A percentile compares a stretch with the other conserved stretches of the same genome.
Conservation (phyloP, 352 stramenopile genomes). For the Phytophthora megakarya region DNA sequence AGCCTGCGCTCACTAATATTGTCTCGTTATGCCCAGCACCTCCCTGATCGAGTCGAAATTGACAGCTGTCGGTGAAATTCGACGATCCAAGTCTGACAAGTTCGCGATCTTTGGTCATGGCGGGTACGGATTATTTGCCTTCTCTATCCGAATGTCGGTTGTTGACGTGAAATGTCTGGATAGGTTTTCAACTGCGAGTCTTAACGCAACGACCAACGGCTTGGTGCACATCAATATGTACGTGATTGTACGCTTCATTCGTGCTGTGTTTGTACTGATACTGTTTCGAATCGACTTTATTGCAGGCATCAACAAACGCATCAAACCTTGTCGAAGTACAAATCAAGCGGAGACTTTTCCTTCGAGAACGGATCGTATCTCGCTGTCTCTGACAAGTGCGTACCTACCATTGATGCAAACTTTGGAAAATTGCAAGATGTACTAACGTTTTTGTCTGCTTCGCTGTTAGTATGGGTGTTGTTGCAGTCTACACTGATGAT, state of each 20-base stretch:
- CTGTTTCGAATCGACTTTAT: not conserved
- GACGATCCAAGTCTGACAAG: conserved; percentile 50
- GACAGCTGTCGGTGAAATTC: conserved; percentile 54
- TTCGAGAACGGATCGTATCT: conserved; percentile 49
- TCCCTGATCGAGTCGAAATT: conserved; percentile 55
- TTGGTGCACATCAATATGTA: conserved; percentile 48
- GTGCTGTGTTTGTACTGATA: not conserved
- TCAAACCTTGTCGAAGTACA: conserved; percentile 47
- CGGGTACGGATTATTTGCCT: conserved; percentile 44
- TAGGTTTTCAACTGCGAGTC: conserved; percentile 48
- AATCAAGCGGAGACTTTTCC: conserved; percentile 81
- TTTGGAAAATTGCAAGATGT: not conserved
- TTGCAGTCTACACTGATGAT: conserved; percentile 61
- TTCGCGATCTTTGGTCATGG: conserved; percentile 66
- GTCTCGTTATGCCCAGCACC: conserved; percentile 39
- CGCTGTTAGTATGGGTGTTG: conserved; percentile 45
- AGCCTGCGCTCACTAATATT: not conserved
- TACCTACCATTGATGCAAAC: not conserved
- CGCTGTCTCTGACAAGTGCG: conserved; percentile 79
- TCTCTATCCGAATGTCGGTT: not conserved
- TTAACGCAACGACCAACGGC: conserved; percentile 28
- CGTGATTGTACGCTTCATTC: not conserved
- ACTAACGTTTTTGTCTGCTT: conserved; percentile 13
- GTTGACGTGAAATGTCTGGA: not conserved
- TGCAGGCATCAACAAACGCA: conserved; percentile 30